phyloP scores from a whole-genome alignment of 495 filamentous ascomycete species.

The Penicillium ochrochloron region DNA sequence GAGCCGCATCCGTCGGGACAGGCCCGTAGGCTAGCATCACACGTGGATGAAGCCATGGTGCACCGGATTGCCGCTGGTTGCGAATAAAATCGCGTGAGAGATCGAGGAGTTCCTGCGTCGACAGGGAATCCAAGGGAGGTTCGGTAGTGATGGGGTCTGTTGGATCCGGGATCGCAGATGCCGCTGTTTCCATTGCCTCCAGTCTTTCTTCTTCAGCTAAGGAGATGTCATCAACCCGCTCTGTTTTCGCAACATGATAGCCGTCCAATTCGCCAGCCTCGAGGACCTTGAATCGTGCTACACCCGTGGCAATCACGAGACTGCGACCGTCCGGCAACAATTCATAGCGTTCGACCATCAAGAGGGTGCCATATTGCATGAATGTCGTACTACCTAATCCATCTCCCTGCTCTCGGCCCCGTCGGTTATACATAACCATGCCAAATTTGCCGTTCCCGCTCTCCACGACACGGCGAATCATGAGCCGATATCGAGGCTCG shows the following conservation, averaged over 20 bases:
- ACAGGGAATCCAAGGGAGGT: slow-evolving; percentile 58
- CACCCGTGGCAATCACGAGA: slow-evolving; percentile 73
- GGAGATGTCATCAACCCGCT: slow-evolving; percentile 79
- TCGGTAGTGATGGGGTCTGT: slow-evolving; percentile 26
- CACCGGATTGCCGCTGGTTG: slow-evolving; percentile 65
- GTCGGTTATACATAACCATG: slow-evolving; percentile 76
- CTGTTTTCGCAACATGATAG: slow-evolving; percentile 73
- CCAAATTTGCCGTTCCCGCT: slow-evolving; percentile 74
- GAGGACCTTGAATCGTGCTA: slow-evolving; percentile 74
- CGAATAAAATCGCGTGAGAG: slow-evolving; percentile 67
- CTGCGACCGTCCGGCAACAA: slow-evolving; percentile 80
- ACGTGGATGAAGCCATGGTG: slow-evolving; percentile 72
- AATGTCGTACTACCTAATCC: slow-evolving; percentile 63
- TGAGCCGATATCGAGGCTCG: slow-evolving; percentile 85
- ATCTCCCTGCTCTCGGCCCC: slow-evolving; percentile 53
- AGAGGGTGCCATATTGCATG: slow-evolving; percentile 75
- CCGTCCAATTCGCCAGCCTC: slow-evolving; percentile 70
- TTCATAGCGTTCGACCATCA: slow-evolving; percentile 73
- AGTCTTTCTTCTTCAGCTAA: slow-evolving; percentile 77
- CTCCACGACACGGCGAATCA: slow-evolving; percentile 80
- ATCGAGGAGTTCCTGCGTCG: slow-evolving; percentile 71
- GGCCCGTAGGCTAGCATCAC: slow-evolving; percentile 77
- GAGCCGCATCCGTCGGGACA: slow-evolving; percentile 71
- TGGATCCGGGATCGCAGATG: slow-evolving; percentile 21
- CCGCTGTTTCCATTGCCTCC: slow-evolving; percentile 64